phyloP scores from a whole-genome alignment of 768 basidiomycete species.

The Multifurca ochricompacta region DNA sequence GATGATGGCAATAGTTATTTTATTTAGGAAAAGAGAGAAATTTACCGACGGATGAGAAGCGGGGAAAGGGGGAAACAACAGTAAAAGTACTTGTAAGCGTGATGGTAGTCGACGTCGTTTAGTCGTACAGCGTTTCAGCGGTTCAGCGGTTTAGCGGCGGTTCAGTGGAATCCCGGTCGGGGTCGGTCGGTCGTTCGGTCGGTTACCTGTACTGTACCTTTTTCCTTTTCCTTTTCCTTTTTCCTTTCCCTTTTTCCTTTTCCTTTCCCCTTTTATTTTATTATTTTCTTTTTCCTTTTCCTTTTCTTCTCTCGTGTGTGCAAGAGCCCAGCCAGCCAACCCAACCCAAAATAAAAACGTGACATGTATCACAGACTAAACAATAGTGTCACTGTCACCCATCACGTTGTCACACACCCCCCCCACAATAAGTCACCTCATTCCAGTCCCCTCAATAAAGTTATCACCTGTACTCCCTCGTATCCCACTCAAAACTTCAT shows the following conservation, averaged over 20 bases:
- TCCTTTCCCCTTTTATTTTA: too few relatives aligned
- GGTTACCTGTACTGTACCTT: too few relatives aligned
- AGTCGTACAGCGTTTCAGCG: too few relatives aligned
- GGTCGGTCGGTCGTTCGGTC: conserved; percentile 3
- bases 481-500: conserved; percentile 10
- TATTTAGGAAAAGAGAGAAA: not conserved
- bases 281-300: too few relatives aligned
- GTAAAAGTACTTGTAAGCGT: too few relatives aligned
- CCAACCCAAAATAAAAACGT: conserved; percentile 3
- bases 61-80: not conserved
- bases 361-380: not conserved
- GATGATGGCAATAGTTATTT: not conserved
- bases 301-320: too few relatives aligned
- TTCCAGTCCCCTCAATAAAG: too few relatives aligned
- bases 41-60: not conserved
- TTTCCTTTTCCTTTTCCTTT: not conserved
- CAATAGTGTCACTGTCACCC: not conserved
- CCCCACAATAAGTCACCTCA: too few relatives aligned
- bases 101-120: too few relatives aligned
- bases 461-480: not conserved
- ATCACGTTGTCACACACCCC: not conserved
- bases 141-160: too few relatives aligned
- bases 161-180: conserved; percentile 1
- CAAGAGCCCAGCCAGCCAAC: too few relatives aligned
- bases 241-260: too few relatives aligned